Conservation (phyloP, 495 filamentous ascomycete genomes). For the Penicilliopsis zonata region DNA sequence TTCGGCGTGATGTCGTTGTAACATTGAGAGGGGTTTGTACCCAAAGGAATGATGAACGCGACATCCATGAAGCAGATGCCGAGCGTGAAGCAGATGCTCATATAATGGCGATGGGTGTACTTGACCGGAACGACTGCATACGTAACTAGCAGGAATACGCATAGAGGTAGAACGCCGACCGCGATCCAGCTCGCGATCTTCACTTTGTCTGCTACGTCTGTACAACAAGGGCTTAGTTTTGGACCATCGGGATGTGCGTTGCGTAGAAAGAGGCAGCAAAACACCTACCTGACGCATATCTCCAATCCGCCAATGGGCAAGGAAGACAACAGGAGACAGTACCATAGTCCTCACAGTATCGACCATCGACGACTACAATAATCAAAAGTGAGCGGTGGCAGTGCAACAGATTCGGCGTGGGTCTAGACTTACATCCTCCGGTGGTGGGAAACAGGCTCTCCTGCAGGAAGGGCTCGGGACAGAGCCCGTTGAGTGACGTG, state of each 20-base stretch:
- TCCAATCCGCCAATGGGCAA: constrained; percentile 75
- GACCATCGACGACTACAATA: constrained; percentile 51
- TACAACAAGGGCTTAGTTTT: too few species aligned
- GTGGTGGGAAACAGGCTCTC: constrained; percentile 41
- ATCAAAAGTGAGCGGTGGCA: background rate
- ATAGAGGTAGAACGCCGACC: constrained; percentile 58
- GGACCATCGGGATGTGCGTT: too few species aligned
- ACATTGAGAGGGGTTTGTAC: constrained; percentile 68
- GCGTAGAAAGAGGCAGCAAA: too few species aligned
- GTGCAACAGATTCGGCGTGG: too few species aligned
- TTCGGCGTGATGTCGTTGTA: constrained; percentile 85
- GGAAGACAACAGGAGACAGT: constrained; percentile 68
- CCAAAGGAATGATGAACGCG: constrained; percentile 88
- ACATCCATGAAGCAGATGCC: constrained; percentile 69
- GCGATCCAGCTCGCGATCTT: constrained; percentile 65
- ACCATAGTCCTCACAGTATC: constrained; percentile 39
- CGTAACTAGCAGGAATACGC: constrained; percentile 67
- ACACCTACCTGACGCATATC: constrained; percentile 61
- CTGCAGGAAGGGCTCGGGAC: constrained; percentile 54
- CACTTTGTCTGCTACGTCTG: constrained; percentile 53
- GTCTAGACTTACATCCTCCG: constrained; percentile 51
- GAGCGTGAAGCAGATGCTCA: constrained; percentile 74
- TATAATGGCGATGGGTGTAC: constrained; percentile 82
- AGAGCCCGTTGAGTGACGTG: constrained; percentile 30
- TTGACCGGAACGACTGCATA: constrained; percentile 78